Evolutionary conservation across 2,329 filamentous ascomycete genomes (phyloP), one percentile per base, ranked within the genome.

Genomic region (Cadophora luteo-olivacea): DNA sequence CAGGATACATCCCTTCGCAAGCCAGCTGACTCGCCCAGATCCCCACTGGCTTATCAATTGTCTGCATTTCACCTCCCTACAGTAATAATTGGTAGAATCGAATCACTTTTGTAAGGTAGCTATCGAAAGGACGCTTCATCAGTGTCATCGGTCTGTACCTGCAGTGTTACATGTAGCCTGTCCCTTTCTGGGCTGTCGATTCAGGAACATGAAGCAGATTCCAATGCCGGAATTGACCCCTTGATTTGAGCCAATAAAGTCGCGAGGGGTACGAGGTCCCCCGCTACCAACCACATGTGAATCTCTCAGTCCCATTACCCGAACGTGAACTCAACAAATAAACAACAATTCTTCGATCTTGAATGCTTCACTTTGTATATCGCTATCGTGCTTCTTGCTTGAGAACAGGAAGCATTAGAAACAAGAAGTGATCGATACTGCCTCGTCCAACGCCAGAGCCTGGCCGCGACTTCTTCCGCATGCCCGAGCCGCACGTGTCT

Each of bases 401-500:
- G 14, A 19, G 41, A 12, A 60, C 19, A 12, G 14, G 22, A 16
- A 60, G 14, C 33, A 45, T 29, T 29, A 29, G 29, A 5, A 2
- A 60, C 36, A 8, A 22, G 41, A 8, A 22, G 41, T 5, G 9
- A 16, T 25, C 7, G n/a, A n/a, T 41, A 41, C 36, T 41, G n/a
- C 33, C 22, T 60, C 12, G 38, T 14, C 9, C 7, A 58, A 19
- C 38, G 55, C 55, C 16, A 33, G 12, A 6, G 41, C 41, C n/a
- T 22, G 22, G 45, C 45, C 45, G 55, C 32, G 29, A 61, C 12
- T 5, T 7, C 61, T 51, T 64, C 61, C 61, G 61, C 22, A 41
- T 64, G 51, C 48, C 61, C 61, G 61, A 64, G 9, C 16, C 41
- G 11, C 49, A 64, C 61, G 61, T 64, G 61, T 64, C n/a, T 55